A percentile compares a stretch with the other conserved stretches of the same genome.
Evolutionary conservation across 345 rosid genomes (phyloP).

Genomic region (Zanthoxylum bungeanum): DNA sequence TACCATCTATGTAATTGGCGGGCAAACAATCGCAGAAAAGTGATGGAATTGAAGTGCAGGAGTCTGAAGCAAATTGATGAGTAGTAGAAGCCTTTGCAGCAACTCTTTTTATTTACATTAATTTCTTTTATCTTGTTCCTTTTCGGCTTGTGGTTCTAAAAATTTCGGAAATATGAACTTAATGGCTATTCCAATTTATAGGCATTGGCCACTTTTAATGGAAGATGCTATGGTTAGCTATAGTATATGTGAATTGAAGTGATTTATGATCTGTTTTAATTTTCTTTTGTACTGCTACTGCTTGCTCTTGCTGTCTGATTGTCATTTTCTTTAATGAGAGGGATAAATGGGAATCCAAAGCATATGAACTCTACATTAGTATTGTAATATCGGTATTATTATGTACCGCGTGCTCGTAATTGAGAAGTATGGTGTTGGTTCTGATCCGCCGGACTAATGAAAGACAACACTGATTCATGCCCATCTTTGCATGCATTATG

Average conservation of each 20-base stretch:
- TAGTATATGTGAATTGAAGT: slow-evolving; percentile 23
- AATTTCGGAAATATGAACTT: slow-evolving; percentile 6
- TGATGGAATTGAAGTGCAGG: background rate
- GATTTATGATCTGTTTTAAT: slow-evolving; percentile 4
- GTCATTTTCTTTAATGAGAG: too few relatives aligned
- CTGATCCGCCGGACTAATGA: too few relatives aligned
- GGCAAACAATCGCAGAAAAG: too few relatives aligned
- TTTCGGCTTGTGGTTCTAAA: slow-evolving; percentile 3
- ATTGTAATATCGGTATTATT: too few relatives aligned
- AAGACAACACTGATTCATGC: too few relatives aligned
- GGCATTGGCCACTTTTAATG: background rate
- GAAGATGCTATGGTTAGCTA: background rate
- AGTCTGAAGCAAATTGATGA: slow-evolving; percentile 5
- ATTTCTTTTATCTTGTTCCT: background rate
- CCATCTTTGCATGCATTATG: too few relatives aligned
- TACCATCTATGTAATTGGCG: slow-evolving; percentile 21
- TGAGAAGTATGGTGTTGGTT: too few relatives aligned
- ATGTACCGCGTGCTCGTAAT: too few relatives aligned
- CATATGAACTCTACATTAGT: too few relatives aligned
- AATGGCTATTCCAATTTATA: background rate
- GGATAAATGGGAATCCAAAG: too few relatives aligned
- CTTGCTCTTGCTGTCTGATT: background rate
- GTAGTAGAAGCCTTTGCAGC: background rate
- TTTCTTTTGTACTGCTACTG: background rate
- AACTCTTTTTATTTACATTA: background rate